Evolutionary conservation across 495 filamentous ascomycete genomes (phyloP).

Genomic region (Penicillium coprophilum): DNA sequence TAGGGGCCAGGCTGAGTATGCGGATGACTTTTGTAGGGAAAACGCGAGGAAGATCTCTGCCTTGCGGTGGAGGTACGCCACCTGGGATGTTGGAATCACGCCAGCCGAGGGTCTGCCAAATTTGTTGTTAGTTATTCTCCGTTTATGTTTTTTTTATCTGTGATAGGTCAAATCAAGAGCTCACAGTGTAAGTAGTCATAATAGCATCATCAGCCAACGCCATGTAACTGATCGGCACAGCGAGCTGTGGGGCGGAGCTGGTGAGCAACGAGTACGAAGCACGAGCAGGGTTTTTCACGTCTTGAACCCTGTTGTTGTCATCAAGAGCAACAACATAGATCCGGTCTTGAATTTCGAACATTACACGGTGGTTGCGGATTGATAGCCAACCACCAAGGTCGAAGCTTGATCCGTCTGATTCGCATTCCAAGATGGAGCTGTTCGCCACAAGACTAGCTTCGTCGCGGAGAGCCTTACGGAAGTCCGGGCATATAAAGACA

Average conservation of each 20-base stretch:
- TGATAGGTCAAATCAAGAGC: constrained; percentile 5
- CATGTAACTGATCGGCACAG: constrained; percentile 44
- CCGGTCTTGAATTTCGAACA: constrained; percentile 44
- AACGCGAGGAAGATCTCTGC: constrained; percentile 31
- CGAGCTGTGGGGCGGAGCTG: constrained; percentile 36
- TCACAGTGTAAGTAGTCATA: constrained; percentile 41
- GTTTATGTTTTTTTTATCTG: not conserved
- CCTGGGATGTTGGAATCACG: constrained; percentile 27
- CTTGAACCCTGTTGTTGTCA: constrained; percentile 34
- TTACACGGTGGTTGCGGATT: constrained; percentile 41
- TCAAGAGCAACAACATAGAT: constrained; percentile 39
- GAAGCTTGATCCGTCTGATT: constrained; percentile 37
- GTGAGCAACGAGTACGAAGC: constrained; percentile 40
- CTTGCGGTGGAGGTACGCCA: constrained; percentile 9
- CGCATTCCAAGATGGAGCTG: constrained; percentile 38
- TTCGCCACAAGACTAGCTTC: constrained; percentile 18
- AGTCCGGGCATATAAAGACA: constrained; percentile 41
- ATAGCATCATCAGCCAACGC: constrained; percentile 40
- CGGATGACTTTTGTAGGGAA: constrained; percentile 42
- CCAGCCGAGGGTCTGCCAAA: constrained; percentile 37
- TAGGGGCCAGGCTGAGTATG: constrained; percentile 37
- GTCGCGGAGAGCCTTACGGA: constrained; percentile 37
- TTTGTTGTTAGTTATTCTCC: constrained; percentile 8
- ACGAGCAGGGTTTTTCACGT: constrained; percentile 23
- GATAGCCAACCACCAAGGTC: constrained; percentile 44